These are phyloP conservation scores for Plasmodium inui DNA, from an alignment of 169 alveolate species.

Conservation along the genomic window DNA sequence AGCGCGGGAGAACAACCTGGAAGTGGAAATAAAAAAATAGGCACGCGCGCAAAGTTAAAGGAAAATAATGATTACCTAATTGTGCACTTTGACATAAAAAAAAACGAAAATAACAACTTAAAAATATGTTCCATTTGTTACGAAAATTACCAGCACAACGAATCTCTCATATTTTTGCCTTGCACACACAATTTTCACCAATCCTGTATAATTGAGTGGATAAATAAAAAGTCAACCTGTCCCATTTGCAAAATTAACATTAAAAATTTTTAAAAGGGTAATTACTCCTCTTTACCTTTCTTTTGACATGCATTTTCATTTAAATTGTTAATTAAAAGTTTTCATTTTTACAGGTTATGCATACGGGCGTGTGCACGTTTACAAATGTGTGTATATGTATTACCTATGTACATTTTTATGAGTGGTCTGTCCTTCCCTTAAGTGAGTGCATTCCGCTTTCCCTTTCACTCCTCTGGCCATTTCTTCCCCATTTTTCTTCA, in stretches of 20 bases:
- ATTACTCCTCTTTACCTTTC: not conserved
- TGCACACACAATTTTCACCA: constrained; percentile 65
- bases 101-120: constrained; percentile 31
- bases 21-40: not conserved
- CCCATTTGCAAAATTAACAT: constrained; percentile 57
- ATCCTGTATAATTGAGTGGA: constrained; percentile 55
- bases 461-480: not conserved
- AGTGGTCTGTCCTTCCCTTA: not conserved
- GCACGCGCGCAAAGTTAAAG: constrained; percentile 11
- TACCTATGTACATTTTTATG: not conserved
- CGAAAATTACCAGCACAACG: constrained; percentile 69
- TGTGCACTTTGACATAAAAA: constrained; percentile 44
- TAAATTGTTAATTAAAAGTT: not conserved
- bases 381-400: not conserved
- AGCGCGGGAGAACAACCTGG: constrained; percentile 8
- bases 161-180: constrained; percentile 44
- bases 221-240: constrained; percentile 32
- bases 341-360: not conserved
- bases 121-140: constrained; percentile 60
- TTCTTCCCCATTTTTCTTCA: not conserved
- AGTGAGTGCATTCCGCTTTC: constrained; percentile 2
- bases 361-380: not conserved
- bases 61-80: constrained; percentile 28
- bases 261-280: constrained; percentile 11
- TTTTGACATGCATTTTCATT: not conserved